A percentile compares a stretch with the other conserved stretches of the same genome.
Conservation (phyloP, 192 early-diverging fungal species). For the Backusella tuberculispora region DNA sequence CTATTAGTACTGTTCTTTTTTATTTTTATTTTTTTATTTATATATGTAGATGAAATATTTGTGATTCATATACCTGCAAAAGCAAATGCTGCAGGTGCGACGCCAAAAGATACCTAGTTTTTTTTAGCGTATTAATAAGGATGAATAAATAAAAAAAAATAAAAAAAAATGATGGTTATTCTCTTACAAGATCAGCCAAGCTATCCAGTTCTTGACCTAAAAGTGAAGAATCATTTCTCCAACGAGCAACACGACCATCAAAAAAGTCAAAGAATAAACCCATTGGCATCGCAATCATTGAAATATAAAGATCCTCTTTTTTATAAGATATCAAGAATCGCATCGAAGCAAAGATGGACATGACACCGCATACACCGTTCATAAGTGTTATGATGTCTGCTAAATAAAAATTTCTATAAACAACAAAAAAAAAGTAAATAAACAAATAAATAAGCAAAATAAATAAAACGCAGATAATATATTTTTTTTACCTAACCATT, state of each 20-base stretch:
- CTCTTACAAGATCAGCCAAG: constrained; percentile 77
- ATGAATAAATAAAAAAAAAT: too few relatives aligned
- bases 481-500: constrained; percentile 20
- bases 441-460: neutral
- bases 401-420: constrained; percentile 69
- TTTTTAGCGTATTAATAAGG: too few relatives aligned
- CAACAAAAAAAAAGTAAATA: too few relatives aligned
- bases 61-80: constrained; percentile 51
- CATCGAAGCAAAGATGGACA: constrained; percentile 71
- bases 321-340: constrained; percentile 66
- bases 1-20: neutral
- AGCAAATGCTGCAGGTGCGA: constrained; percentile 55
- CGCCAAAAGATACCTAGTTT: constrained; percentile 27
- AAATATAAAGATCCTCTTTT: constrained; percentile 56
- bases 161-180: neutral
- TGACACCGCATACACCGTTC: constrained; percentile 76
- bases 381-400: constrained; percentile 85
- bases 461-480: too few relatives aligned
- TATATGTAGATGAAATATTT: too few relatives aligned
- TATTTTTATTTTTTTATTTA: neutral
- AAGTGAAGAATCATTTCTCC: constrained; percentile 66
- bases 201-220: constrained; percentile 90
- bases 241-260: constrained; percentile 81
- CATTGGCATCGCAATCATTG: constrained; percentile 65
- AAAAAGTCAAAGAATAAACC: constrained; percentile 72